phyloP scores from a whole-genome alignment of 2,329 filamentous ascomycete genomes.

The Thielaviopsis cerberus region DNA sequence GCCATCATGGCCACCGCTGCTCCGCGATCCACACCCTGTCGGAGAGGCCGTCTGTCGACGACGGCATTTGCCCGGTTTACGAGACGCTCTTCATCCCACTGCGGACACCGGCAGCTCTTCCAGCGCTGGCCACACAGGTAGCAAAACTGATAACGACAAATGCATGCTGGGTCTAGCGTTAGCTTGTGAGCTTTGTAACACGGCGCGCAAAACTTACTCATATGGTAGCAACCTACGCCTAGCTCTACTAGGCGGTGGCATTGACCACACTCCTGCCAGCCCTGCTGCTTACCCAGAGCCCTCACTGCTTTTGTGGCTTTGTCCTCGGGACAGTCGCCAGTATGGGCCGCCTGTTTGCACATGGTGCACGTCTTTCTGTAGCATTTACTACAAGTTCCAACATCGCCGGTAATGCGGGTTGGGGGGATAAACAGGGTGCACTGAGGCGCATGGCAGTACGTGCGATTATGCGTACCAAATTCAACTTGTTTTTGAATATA shows the following conservation, averaged over 20 bases:
- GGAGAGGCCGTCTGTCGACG: neutral
- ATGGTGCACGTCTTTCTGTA: conserved; percentile 25
- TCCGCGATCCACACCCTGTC: neutral
- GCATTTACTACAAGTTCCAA: conserved; percentile 23
- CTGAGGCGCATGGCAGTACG: conserved; percentile 27
- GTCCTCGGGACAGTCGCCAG: conserved; percentile 30
- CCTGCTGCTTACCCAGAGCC: conserved; percentile 21
- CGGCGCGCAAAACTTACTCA: conserved; percentile 26
- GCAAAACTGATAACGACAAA: conserved; percentile 30
- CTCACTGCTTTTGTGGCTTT: conserved; percentile 22
- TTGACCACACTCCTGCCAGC: conserved; percentile 32
- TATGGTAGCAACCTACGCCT: conserved; percentile 34
- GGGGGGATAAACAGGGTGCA: conserved; percentile 31
- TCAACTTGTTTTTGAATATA: conserved; percentile 31
- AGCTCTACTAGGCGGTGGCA: conserved; percentile 33
- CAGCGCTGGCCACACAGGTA: conserved; percentile 27
- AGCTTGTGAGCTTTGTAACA: neutral
- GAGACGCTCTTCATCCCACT: conserved; percentile 20
- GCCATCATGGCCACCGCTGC: conserved; percentile 16
- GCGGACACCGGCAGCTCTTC: conserved; percentile 22
- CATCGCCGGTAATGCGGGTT: neutral
- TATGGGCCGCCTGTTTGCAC: conserved; percentile 31
- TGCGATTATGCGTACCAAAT: conserved; percentile 26
- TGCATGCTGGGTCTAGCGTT: conserved; percentile 21
- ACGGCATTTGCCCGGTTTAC: neutral